phyloP scores from a whole-genome alignment of 2,329 filamentous ascomycete species.

The Cercospora beticola region DNA sequence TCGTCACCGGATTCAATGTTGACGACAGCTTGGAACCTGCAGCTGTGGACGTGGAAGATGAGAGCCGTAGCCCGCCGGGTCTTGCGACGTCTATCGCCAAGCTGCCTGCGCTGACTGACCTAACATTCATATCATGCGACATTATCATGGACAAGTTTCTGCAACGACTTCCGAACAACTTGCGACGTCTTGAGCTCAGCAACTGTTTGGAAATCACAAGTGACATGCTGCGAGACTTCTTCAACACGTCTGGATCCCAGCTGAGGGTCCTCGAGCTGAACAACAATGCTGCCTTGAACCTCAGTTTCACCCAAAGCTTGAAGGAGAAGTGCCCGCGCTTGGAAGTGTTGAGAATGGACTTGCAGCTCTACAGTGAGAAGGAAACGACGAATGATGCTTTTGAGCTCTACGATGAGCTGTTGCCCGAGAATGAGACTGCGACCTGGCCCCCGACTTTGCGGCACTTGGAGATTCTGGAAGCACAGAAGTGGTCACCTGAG shows the following conservation, averaged over 20 bases:
- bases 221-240: slow-evolving; percentile 62
- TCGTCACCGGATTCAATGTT: slow-evolving; percentile 50
- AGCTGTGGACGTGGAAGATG: slow-evolving; percentile 39
- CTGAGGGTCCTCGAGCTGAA: slow-evolving; percentile 68
- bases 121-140: slow-evolving; percentile 74
- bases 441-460: slow-evolving; percentile 74
- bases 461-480: slow-evolving; percentile 70
- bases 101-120: slow-evolving; percentile 63
- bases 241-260: slow-evolving; percentile 65
- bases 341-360: slow-evolving; percentile 70
- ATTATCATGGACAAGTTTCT: slow-evolving; percentile 68
- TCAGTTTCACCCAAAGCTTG: slow-evolving; percentile 70
- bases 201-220: slow-evolving; percentile 77
- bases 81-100: slow-evolving; percentile 53
- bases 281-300: slow-evolving; percentile 75
- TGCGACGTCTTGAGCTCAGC: slow-evolving; percentile 69
- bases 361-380: slow-evolving; percentile 73
- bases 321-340: slow-evolving; percentile 68
- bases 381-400: slow-evolving; percentile 68
- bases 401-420: slow-evolving; percentile 69
- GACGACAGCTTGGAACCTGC: slow-evolving; percentile 33
- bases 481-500: slow-evolving; percentile 69
- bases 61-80: slow-evolving; percentile 16
- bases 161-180: slow-evolving; percentile 63
- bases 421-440: slow-evolving; percentile 64